phyloP scores from a whole-genome alignment of 371 early-diverging fungal species.

The Mortierella sp. region DNA sequence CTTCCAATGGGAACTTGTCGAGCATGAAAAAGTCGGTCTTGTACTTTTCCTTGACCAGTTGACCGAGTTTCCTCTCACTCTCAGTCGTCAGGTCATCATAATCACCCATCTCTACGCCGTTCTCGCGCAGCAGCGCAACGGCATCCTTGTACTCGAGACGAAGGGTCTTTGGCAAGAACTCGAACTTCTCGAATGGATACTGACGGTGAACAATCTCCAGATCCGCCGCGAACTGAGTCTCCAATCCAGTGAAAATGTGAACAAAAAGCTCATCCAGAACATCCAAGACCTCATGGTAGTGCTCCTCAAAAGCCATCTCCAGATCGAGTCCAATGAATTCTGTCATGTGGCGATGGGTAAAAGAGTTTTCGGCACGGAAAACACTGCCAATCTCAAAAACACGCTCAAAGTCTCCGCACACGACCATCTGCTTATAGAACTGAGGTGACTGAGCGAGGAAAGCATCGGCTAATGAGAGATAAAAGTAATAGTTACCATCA shows the following conservation, averaged over 20 bases:
- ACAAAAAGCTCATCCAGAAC: constrained; percentile 89
- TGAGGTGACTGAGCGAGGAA: constrained; percentile 99
- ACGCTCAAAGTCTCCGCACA: constrained; percentile 97
- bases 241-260: constrained; percentile 90
- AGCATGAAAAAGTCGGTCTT: constrained; percentile 99
- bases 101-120: constrained; percentile 93
- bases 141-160: constrained; percentile 93
- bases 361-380: constrained; percentile 99
- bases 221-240: constrained; percentile 84
- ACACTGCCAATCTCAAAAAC: constrained; percentile 99
- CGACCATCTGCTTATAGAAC: constrained; percentile 99
- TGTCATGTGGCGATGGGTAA: constrained; percentile 99
- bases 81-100: constrained; percentile 95
- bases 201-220: constrained; percentile 92
- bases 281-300: constrained; percentile 97
- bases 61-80: constrained; percentile 94
- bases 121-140: constrained; percentile 91
- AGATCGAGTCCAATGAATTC: constrained; percentile 99
- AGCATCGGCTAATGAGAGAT: constrained; percentile 70
- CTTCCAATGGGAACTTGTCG: constrained; percentile 98
- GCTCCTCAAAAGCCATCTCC: constrained; percentile 99
- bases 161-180: constrained; percentile 89
- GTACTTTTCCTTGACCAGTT: constrained; percentile 94
- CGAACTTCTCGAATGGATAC: constrained; percentile 93
- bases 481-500: not conserved